Evolutionary conservation across 2,329 filamentous ascomycete genomes (phyloP).

Genomic region (Echinosphaeria canescens): DNA sequence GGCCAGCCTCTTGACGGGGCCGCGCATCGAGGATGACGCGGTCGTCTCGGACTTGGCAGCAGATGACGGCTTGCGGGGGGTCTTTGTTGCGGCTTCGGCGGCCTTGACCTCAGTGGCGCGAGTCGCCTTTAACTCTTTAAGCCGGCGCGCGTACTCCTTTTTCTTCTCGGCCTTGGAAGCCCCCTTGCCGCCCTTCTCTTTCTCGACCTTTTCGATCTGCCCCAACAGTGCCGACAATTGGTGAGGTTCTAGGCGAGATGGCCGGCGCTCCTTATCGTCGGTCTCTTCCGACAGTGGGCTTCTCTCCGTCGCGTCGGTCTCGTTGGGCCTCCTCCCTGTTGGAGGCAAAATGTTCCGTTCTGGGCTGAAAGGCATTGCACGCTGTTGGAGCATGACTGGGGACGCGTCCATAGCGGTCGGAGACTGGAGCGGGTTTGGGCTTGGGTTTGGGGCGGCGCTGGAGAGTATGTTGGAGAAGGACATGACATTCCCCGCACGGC

Average conservation of each 20-base stretch:
- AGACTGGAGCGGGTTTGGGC: too few relatives aligned
- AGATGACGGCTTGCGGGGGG: slow-evolving; percentile 20
- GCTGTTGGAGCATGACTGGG: too few relatives aligned
- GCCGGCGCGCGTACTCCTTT: slow-evolving; percentile 8
- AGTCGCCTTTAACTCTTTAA: slow-evolving; percentile 7
- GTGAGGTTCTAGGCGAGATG: too few relatives aligned
- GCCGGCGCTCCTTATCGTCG: too few relatives aligned
- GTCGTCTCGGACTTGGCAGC: slow-evolving; percentile 25
- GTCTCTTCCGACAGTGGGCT: too few relatives aligned
- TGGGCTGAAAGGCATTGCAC: too few relatives aligned
- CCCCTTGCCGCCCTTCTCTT: slow-evolving; percentile 10
- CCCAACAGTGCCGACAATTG: too few relatives aligned
- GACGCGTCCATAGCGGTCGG: too few relatives aligned
- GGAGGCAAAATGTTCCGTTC: too few relatives aligned
- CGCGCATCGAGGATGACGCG: slow-evolving; percentile 17
- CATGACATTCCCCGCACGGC: slow-evolving; percentile 70
- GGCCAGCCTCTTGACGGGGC: slow-evolving; percentile 32
- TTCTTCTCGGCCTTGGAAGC: not conserved
- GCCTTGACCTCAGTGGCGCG: slow-evolving; percentile 4
- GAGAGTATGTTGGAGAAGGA: slow-evolving; percentile 91
- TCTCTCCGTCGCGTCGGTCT: too few relatives aligned
- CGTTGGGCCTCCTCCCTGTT: too few relatives aligned
- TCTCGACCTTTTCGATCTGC: slow-evolving; percentile 2
- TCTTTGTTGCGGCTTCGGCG: slow-evolving; percentile 11
- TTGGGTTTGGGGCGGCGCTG: slow-evolving; percentile 42